phyloP scores from a whole-genome alignment of 768 basidiomycete genomes.

The Leucocoprinus leucothites region DNA sequence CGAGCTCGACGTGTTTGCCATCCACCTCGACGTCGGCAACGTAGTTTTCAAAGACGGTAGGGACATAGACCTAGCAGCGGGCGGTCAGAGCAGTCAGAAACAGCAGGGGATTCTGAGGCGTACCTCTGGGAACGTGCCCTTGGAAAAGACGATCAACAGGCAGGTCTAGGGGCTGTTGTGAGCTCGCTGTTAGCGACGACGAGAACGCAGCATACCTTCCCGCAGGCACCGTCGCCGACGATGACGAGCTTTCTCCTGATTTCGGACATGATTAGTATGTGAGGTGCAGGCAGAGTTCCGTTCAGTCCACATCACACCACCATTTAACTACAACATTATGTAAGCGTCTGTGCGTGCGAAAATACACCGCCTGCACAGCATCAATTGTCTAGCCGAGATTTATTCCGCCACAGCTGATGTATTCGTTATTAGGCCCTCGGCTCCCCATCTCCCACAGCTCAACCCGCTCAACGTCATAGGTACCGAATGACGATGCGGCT shows the following conservation, averaged over 20 bases:
- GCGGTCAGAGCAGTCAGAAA: not conserved
- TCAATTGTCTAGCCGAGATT: constrained; percentile 18
- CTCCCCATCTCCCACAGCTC: constrained; percentile 76
- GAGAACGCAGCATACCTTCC: constrained; percentile 57
- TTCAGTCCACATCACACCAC: constrained; percentile 12
- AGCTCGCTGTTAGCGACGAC: not conserved
- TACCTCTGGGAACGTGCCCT: constrained; percentile 96
- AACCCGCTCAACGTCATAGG: constrained; percentile 50
- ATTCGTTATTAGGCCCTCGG: constrained; percentile 58
- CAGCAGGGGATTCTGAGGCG: constrained; percentile 13
- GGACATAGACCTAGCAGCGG: constrained; percentile 84
- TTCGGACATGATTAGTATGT: constrained; percentile 78
- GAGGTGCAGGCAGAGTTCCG: constrained; percentile 10
- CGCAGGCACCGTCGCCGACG: constrained; percentile 97
- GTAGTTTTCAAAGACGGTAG: constrained; percentile 99
- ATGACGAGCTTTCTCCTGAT: constrained; percentile 99
- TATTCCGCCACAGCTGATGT: constrained; percentile 45
- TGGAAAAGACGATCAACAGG: constrained; percentile 93
- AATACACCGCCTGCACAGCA: not conserved
- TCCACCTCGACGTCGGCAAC: constrained; percentile 99
- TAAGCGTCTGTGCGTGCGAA: constrained; percentile 15
- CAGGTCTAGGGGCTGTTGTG: constrained; percentile 60
- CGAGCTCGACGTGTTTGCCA: constrained; percentile 96
- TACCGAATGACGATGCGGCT: constrained; percentile 38
- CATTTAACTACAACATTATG: constrained; percentile 11